These are phyloP conservation scores for Phytophthora pini DNA, from an alignment of 352 stramenopile genomes.

Conservation along the genomic window DNA sequence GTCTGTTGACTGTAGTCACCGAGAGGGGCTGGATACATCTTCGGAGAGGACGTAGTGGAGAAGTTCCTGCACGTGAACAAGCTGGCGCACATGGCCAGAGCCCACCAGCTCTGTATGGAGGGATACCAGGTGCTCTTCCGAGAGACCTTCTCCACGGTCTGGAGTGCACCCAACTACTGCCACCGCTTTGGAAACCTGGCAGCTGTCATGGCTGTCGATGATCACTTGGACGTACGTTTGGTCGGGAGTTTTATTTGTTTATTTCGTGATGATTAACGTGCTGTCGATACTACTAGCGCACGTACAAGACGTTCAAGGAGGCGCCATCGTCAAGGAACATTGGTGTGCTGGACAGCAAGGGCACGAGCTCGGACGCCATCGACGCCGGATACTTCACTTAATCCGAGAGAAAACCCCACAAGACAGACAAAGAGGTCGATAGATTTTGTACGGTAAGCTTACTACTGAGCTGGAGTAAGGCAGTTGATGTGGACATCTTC, in stretches of 20 bases:
- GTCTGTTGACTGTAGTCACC: conserved; percentile 48
- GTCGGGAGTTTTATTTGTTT: neutral
- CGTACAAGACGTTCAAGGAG: conserved; percentile 90
- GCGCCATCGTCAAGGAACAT: conserved; percentile 70
- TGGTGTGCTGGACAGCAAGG: conserved; percentile 74
- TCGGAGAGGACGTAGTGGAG: conserved; percentile 85
- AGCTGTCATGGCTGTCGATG: conserved; percentile 74
- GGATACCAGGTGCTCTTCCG: conserved; percentile 81
- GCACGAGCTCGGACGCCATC: conserved; percentile 76
- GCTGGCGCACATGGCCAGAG: conserved; percentile 78
- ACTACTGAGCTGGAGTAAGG: conserved; percentile 22
- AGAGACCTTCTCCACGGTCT: conserved; percentile 85
- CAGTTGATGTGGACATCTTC: conserved; percentile 23
- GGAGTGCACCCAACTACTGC: conserved; percentile 90
- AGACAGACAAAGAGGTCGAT: conserved; percentile 20
- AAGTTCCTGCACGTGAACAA: conserved; percentile 88
- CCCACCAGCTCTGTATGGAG: conserved; percentile 89
- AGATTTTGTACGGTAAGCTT: conserved; percentile 50
- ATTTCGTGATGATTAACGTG: neutral
- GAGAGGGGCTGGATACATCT: conserved; percentile 87
- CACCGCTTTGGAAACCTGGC: conserved; percentile 85
- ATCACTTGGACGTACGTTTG: conserved; percentile 56
- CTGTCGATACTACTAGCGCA: conserved; percentile 47
- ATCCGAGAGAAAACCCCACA: conserved; percentile 13
- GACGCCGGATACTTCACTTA: conserved; percentile 90